Base-by-base conservation (phyloP, 2,329 filamentous ascomycete species). In the Claviceps sp. region DNA sequence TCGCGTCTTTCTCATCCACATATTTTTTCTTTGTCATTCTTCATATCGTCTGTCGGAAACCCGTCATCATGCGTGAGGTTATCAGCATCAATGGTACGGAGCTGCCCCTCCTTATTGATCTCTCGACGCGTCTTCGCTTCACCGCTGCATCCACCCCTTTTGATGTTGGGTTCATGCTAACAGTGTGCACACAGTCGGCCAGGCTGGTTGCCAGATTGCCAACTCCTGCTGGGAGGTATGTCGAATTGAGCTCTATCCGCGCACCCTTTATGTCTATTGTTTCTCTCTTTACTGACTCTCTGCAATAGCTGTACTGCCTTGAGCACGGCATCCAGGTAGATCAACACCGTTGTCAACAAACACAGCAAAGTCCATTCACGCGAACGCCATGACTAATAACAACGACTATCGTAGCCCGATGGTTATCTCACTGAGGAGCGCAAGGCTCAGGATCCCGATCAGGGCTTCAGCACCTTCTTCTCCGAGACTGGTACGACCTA, bases 161-260 rank as follows among this genome's bases (percentile, higher is more conserved):
- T 37, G 13, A 46, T 39, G 34, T 22, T 39, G 26, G 39, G 24
- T 14, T 22, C 38, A 64, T 73, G 64, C 80, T 85, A 69, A 86
- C 75, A 59, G 61, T 66, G 65, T 71, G 57, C 64, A 50, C 68
- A 67, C 73, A 98, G 93, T 98, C 81, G 93, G 93, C 76, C 93
- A 98, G 83, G 93, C 93, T 72, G 93, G 93, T 86, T 97, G 93
- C 84, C 93, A 98, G 74, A 98, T 98, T 70, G 93, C 91, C 77
- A 98, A 98, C 81, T 93, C 93, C 65, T 97, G 93, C 84, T 98
- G 93, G 93, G 93, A 98, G 89, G 93, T 98, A 78, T 78, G 88
- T 78, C 67, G 41, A 22, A 43, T 49, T 43, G 22, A 39, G 30
- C 34, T 13, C 5, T 48, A 19, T 22, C 16, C 2, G 34, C 19